These are phyloP conservation scores for Sporisorium graminicola DNA, from an alignment of 1,284 basidiomycete genomes.

Conservation along the genomic window DNA sequence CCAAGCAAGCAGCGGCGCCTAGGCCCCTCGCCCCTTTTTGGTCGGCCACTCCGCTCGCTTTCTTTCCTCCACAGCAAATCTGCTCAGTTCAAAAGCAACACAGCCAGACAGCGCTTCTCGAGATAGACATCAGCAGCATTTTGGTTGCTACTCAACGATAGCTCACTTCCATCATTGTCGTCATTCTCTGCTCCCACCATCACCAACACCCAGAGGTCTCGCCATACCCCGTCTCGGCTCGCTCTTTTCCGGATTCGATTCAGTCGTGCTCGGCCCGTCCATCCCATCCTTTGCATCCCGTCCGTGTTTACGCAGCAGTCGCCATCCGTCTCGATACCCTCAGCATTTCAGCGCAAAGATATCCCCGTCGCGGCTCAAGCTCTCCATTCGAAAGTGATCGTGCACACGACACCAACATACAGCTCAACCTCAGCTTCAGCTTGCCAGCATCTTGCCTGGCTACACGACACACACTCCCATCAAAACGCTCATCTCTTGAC, in stretches of 20 bases:
- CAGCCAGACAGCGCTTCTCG: not conserved
- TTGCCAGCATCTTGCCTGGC: not conserved
- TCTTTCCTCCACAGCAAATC: not conserved
- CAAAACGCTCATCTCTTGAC: not conserved
- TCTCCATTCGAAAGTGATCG: not conserved
- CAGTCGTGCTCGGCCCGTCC: not conserved
- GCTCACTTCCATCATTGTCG: not conserved
- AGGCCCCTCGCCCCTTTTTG: slow-evolving; percentile 6
- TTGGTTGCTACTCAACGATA: not conserved
- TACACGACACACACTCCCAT: not conserved
- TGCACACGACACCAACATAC: not conserved
- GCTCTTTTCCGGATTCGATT: not conserved
- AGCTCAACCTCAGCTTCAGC: slow-evolving; percentile 1
- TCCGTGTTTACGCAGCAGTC: slow-evolving; percentile 2
- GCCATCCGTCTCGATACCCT: slow-evolving; percentile 9
- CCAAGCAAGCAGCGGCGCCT: no score
- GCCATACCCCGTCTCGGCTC: not conserved
- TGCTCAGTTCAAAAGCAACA: not conserved
- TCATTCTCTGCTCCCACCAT: not conserved
- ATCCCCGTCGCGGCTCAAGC: not conserved
- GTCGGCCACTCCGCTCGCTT: not conserved
- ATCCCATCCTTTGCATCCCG: slow-evolving; percentile 5
- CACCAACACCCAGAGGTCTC: not conserved
- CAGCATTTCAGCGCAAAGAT: slow-evolving; percentile 5
- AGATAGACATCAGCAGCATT: not conserved